A percentile compares a stretch with the other conserved stretches of the same genome.
Evolutionary conservation across 495 filamentous ascomycete species (phyloP).

Genomic region (Talaromyces nanjingensis): DNA sequence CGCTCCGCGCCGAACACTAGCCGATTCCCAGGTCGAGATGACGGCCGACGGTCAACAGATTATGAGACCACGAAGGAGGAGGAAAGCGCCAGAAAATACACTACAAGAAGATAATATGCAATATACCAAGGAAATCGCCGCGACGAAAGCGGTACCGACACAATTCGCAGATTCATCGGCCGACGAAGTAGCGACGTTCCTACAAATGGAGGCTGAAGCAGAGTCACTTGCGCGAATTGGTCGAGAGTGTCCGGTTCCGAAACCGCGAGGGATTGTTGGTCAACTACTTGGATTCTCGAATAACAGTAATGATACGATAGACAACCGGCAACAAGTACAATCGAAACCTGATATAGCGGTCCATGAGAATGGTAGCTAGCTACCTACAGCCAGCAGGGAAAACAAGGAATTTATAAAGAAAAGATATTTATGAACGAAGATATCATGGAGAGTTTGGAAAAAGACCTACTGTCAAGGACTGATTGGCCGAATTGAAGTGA

Average conservation of each 20-base stretch:
- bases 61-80: constrained; percentile 26
- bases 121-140: constrained; percentile 6
- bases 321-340: not conserved
- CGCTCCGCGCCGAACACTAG: constrained; percentile 64
- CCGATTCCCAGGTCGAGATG: constrained; percentile 57
- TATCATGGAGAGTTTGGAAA: not conserved
- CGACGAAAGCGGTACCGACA: constrained; percentile 13
- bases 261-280: constrained; percentile 68
- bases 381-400: not conserved
- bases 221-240: constrained; percentile 25
- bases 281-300: constrained; percentile 63
- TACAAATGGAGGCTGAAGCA: constrained; percentile 39
- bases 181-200: constrained; percentile 39
- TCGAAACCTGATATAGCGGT: not conserved
- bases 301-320: not conserved
- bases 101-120: constrained; percentile 16
- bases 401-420: not conserved
- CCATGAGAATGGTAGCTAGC: not conserved
- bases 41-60: constrained; percentile 41
- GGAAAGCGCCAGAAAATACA: constrained; percentile 14
- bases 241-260: constrained; percentile 73
- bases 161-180: constrained; percentile 18
- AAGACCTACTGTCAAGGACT: not conserved
- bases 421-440: not conserved
- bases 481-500: not conserved